Evolutionary conservation across 2,329 filamentous ascomycete genomes (phyloP).

Genomic region (Rhinocladiella mackenziei): DNA sequence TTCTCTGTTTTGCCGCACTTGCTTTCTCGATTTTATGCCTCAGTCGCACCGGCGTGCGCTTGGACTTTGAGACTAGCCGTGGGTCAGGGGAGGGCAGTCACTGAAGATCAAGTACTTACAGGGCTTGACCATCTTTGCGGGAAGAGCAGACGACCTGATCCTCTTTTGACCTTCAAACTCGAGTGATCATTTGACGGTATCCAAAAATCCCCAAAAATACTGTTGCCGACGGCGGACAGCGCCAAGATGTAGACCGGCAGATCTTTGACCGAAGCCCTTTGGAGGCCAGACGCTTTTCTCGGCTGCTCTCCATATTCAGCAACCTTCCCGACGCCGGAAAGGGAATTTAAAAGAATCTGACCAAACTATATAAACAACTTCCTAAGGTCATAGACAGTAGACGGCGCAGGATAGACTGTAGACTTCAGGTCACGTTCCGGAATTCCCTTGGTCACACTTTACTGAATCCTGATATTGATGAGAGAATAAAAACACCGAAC

Average conservation of each 20-base stretch:
- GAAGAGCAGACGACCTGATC: too few species aligned
- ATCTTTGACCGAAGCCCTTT: not conserved
- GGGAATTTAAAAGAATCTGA: not conserved
- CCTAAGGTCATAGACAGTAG: constrained; percentile 1
- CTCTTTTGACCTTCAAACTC: too few species aligned
- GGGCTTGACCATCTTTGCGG: constrained; percentile 31
- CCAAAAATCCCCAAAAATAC: too few species aligned
- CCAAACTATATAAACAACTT: not conserved
- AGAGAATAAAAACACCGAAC: too few species aligned
- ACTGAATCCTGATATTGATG: too few species aligned
- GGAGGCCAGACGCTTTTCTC: not conserved
- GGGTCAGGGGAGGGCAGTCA: constrained; percentile 4
- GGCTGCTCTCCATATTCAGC: not conserved
- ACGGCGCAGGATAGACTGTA: not conserved
- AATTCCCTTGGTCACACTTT: too few species aligned
- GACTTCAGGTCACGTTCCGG: too few species aligned
- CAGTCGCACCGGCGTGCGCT: constrained; percentile 82
- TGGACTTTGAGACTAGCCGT: constrained; percentile 81
- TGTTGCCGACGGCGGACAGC: not conserved
- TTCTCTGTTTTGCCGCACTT: constrained; percentile 83
- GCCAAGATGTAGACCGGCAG: not conserved
- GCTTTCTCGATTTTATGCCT: constrained; percentile 96
- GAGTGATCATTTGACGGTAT: too few species aligned
- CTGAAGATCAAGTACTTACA: constrained; percentile 20
- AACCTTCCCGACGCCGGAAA: constrained; percentile 1